Base-by-base conservation (phyloP, 257 asterid species). In the Ballota nigra region DNA sequence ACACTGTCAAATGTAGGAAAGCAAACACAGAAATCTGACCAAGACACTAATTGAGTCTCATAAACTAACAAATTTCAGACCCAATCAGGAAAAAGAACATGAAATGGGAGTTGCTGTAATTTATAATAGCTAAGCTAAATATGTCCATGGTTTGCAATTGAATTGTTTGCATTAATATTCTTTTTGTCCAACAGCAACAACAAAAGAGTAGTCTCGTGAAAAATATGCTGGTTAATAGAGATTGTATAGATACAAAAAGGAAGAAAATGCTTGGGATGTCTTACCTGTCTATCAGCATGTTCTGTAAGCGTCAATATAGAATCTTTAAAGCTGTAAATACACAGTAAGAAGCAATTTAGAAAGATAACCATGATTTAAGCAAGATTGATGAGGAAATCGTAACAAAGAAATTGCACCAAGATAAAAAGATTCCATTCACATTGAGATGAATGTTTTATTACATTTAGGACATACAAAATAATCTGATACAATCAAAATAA, bases 251-350 rank as follows among this genome's bases (percentile, higher is more conserved):
- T 58, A 58, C n/a, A 12, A 60, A 56, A 56, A 61, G 67, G 65
- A 26, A 63, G 28, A 55, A 33, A 24, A 75, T 22, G 47, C 45
- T 59, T 51, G 57, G 22, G 8, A 4, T 41, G 45, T 34, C 36
- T 63, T 81, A 84, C 88, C 88, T 81, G 84, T 71, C 76, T 81
- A 82, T 84, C 86, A 23, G 34, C 59, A 68, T 84, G 88, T 57
- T 84, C 86, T 11, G 86, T 82, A 78, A 84, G 79, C 6, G 74
- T 29, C 78, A 84, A 63, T 62, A 84, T 71, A 68, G 88, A 81
- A 79, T 81, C 84, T 72, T 78, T 81, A 80, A 84, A 84, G 76
- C 88, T 84, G 88, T 10, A 68, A 67, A 57, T 65, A 62, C 68
- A 67, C 62, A 74, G 55, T 13, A 49, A 51, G 23, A 73, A 43